Base-by-base conservation (phyloP, 2,329 filamentous ascomycete genomes). In the Colletotrichum salicis region DNA sequence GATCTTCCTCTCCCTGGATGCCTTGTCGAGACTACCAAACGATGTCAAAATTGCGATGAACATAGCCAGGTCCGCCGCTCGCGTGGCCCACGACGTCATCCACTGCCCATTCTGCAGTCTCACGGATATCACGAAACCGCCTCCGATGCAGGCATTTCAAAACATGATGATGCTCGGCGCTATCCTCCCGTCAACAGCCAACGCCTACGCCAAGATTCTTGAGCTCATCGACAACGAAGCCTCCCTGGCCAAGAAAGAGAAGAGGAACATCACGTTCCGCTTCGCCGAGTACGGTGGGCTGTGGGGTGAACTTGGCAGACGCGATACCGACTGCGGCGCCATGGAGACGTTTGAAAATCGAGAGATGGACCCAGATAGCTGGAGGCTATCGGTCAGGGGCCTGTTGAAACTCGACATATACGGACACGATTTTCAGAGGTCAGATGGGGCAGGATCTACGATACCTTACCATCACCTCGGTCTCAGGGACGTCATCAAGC, bases 101-200 rank as follows among this genome's bases (percentile, higher is more conserved):
- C 81, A 84, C 73, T 91, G 89, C 76, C 76, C 81, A 1, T 74
- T 79, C 19, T 91, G 89, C 79, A 85, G 84, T 62, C 57, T 82
- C 19, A 76, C 81, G 8, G 81, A 85, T 6, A 74, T 79, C 1
- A 74, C 75, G 31, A 74, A 79, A 35, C 77, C 80, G 1, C 80
- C 83, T 1, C 82, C 84, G 27, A 84, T 90, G 62, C 85, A 87
- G 63, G 75, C 83, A 35, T 87, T 89, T 72, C 89, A 91, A 77
- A 90, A 85, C 76, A 82, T 87, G 61, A 90, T 91, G 88, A 82
- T 89, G 64, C 81, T 91, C 4, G 87, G 85, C 7, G 86, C 88
- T 2, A 83, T 91, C 35, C 80, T 91, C 4, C 88, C 89, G 1
- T 87, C 87, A 10, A 84, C 89, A 56, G 88, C 86, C 64, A 86